phyloP scores from a whole-genome alignment of 148 eudicot genomes.

The Simmondsia chinensis region DNA sequence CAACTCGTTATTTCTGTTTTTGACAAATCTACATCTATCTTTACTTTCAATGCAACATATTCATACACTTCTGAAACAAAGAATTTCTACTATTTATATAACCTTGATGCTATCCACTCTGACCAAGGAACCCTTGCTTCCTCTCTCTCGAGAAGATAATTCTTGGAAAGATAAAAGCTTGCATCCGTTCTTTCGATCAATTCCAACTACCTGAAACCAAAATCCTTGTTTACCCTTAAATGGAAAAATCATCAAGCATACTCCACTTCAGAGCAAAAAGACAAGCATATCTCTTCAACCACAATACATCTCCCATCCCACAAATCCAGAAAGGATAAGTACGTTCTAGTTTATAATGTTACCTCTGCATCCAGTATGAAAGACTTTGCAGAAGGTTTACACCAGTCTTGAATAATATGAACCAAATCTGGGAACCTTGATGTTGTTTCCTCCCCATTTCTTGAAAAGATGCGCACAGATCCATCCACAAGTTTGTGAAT shows the following conservation, averaged over 20 bases:
- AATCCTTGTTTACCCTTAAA: conserved; percentile 2
- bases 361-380: conserved; percentile 95
- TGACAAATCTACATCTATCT: too few relatives aligned
- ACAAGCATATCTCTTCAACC: conserved; percentile 1
- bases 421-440: conserved; percentile 81
- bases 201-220: conserved; percentile 73
- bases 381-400: conserved; percentile 40
- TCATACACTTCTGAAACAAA: not conserved
- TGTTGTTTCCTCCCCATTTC: conserved; percentile 95
- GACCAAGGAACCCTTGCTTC: conserved; percentile 54
- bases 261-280: not conserved
- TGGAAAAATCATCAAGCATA: not conserved
- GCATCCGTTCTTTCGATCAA: conserved; percentile 69
- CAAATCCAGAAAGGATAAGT: too few relatives aligned
- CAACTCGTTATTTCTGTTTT: too few relatives aligned
- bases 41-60: not conserved
- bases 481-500: conserved; percentile 84
- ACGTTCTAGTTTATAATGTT: conserved; percentile 5
- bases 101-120: conserved; percentile 80
- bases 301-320: too few relatives aligned
- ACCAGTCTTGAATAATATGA: conserved; percentile 55
- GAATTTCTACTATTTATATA: not conserved
- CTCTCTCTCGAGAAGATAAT: conserved; percentile 87
- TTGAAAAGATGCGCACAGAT: conserved; percentile 74
- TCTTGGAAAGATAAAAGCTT: conserved; percentile 90